Evolutionary conservation across 352 stramenopile genomes (phyloP), one percentile per base, ranked within the genome.

Genomic region (Thalassiosira mediterranea): DNA sequence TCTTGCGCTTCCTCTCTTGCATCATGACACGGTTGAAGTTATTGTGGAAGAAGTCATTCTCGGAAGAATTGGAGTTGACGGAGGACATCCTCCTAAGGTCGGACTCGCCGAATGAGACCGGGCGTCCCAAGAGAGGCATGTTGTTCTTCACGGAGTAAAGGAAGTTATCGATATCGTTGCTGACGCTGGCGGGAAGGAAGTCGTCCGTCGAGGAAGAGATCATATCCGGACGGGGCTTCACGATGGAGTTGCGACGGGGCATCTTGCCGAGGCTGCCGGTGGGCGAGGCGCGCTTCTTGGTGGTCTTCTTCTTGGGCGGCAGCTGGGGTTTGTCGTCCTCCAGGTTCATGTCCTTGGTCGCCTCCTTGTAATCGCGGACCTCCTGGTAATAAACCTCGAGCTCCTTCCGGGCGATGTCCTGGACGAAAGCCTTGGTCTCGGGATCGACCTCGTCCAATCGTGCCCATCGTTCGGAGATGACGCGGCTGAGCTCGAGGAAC

Each of bases 381-480:
- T 83, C 74, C 13, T 40, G n/a, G 19, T 79, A 53, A 48, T 84
- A 84, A 28, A 66, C 63, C 13, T 68, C 63, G 19, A 79, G 37
- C 29, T 84, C 62, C 44, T 58, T 26, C 49, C 28, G 42, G 3
- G 75, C 75, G 28, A 84, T 59, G 17, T 57, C 58, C 11, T 42
- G 21, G n/a, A 79, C 68, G 29, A 67, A 79, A 1, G 13, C 21
- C 59, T 84, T 84, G 1, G 71, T 72, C 8, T 79, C 75, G 7
- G 68, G 75, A 65, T 84, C 75, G 2, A 34, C 44, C 11, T 34
- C 25, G 29, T 81, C 76, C 8, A 84, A 32, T n/a, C 37, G 38
- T 3, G 75, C 75, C 83, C 83, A 90, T 28, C 83, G 69, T 13
- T 44, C 67, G 13, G 67, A 76, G 53, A 90, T 86, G 0, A 87